These are phyloP conservation scores for Debaryomyces coudertii DNA, from an alignment of 1,139 yeast genomes.

Conservation along the genomic window DNA sequence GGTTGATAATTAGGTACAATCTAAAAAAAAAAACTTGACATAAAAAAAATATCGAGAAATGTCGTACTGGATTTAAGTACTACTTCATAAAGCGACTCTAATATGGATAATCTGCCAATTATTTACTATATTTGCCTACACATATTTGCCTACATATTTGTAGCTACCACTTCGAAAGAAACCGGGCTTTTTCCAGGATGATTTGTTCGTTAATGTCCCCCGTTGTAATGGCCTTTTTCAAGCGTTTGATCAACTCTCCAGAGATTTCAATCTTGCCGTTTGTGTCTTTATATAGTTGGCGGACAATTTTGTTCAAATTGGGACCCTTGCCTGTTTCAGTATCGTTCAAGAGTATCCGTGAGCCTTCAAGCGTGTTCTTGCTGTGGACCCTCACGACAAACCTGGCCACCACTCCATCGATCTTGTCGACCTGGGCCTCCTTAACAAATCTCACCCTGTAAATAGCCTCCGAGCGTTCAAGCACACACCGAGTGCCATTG, in stretches of 20 bases:
- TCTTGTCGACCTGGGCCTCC: not conserved
- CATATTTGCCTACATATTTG: not conserved
- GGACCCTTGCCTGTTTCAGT: slow-evolving; percentile 9
- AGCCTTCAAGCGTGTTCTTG: slow-evolving; percentile 11
- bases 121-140: not conserved
- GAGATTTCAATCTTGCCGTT: slow-evolving; percentile 14
- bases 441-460: not conserved
- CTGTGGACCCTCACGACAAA: slow-evolving; percentile 13
- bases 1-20: slow-evolving; percentile 1
- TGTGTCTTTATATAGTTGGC: slow-evolving; percentile 15
- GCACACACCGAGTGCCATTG: not conserved
- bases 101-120: not conserved
- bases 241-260: slow-evolving; percentile 12
- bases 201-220: slow-evolving; percentile 16
- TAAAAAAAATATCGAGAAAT: slow-evolving; percentile 7
- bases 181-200: slow-evolving; percentile 14
- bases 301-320: slow-evolving; percentile 9
- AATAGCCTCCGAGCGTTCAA: not conserved
- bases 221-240: slow-evolving; percentile 12
- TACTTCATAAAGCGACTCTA: not conserved
- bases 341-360: slow-evolving; percentile 2
- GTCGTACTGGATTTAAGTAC: slow-evolving; percentile 1
- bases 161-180: slow-evolving; percentile 12
- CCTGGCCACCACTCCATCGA: not conserved
- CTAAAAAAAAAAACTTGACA: slow-evolving; percentile 3